Base-by-base conservation (phyloP, 176 grass and related monocot genomes). In the Miscanthus lutarioriparius region DNA sequence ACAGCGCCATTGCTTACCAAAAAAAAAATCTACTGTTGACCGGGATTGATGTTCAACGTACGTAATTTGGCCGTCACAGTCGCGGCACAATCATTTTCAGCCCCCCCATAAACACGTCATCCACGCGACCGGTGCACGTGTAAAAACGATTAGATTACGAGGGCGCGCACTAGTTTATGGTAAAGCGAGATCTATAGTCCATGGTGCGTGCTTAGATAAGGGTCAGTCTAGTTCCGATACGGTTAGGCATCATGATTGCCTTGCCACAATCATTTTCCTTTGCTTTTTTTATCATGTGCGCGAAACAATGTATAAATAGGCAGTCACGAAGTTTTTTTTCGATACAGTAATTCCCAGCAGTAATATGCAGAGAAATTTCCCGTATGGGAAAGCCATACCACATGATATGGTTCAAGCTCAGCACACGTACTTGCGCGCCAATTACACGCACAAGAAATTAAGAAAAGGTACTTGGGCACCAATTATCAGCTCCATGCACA, bases 61-160 rank as follows among this genome's bases (percentile, higher is more conserved):
- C 47, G 33, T 81, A 68, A 67, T 67, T 58, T 75, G 59, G 85
- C 4, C 25, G 43, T 25, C 33, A 56, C 44, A 81, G 78, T 76
- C 63, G 64, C 62, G 70, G 64, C 71, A 70, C 64, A 45, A 78
- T 90, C 88, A 78, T 86, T 65, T 90, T 85, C 62, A 64, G 49
- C 16, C 23, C 16, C 70, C 80, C 68, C 9, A 2, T 11, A 26
- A 26, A n/a, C 76, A 68, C 70, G 70, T 85, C 87, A 83, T 35
- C 40, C 39, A n/a, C 8, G 73, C 23, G 64, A 44, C 43, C 58
- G 47, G 17, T 17, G 83, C 88, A 82, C 79, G 79, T 90, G 88
- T 58, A 77, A 72, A 89, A 41, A 64, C 40, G 16, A 48, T 44
- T 49, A 73, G 77, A 61, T 35, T 87, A 49, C n/a, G 64, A 77